A percentile compares a stretch with the other conserved stretches of the same genome.
Evolutionary conservation across 208 protist genomes (phyloP).

Genomic region (Leishmania tarentolae): DNA sequence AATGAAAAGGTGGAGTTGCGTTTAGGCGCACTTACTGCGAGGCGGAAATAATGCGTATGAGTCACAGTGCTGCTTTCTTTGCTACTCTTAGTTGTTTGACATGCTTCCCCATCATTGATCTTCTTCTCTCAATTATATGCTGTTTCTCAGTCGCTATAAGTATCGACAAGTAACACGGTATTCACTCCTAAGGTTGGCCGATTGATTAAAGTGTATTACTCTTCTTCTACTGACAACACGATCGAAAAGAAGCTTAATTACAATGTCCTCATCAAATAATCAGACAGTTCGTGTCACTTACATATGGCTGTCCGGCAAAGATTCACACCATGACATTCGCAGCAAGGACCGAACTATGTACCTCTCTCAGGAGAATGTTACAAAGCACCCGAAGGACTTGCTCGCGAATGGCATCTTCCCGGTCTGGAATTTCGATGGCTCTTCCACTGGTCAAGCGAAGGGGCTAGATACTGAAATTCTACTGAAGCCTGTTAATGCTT

Average conservation of each 20-base stretch:
- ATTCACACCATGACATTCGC: slow-evolving; percentile 86
- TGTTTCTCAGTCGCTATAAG: not conserved
- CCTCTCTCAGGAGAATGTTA: slow-evolving; percentile 48
- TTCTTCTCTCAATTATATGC: not conserved
- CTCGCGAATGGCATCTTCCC: slow-evolving; percentile 82
- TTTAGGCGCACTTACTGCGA: not conserved
- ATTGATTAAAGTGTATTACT: not conserved
- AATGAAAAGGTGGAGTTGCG: not conserved
- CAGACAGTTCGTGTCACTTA: slow-evolving; percentile 72
- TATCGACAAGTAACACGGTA: not conserved
- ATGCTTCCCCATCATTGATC: not conserved
- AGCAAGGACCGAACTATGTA: slow-evolving; percentile 89
- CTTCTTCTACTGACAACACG: not conserved
- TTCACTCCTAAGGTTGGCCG: not conserved
- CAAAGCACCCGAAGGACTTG: slow-evolving; percentile 70
- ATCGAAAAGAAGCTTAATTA: not conserved
- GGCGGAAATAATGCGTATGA: not conserved
- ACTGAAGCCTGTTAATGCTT: slow-evolving; percentile 90
- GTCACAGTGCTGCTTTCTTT: not conserved
- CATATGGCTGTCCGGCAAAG: slow-evolving; percentile 84
- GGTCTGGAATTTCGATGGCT: slow-evolving; percentile 98
- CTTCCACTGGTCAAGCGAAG: slow-evolving; percentile 81
- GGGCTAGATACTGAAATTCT: slow-evolving; percentile 84
- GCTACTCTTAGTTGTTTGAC: not conserved
- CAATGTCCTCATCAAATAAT: slow-evolving; percentile 40